phyloP scores from a whole-genome alignment of 257 asterid genomes.

The Gentiana dahurica region DNA sequence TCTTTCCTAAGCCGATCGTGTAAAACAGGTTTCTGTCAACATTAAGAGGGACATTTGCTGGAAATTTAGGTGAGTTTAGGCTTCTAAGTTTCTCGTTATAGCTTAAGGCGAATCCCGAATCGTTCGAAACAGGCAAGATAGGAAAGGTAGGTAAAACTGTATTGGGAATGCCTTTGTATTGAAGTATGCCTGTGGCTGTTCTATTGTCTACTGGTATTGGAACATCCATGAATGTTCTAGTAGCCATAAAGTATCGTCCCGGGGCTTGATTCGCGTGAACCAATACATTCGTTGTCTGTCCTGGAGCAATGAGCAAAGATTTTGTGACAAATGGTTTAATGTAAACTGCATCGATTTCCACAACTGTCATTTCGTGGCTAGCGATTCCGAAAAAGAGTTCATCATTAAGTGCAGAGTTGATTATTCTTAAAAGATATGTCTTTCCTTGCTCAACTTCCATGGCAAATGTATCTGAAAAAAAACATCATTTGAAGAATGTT shows the following conservation, averaged over 20 bases:
- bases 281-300: slow-evolving; percentile 39
- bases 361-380: slow-evolving; percentile 43
- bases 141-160: slow-evolving; percentile 26
- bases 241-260: slow-evolving; percentile 29
- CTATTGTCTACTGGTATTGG: slow-evolving; percentile 40
- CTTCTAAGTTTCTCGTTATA: slow-evolving; percentile 33
- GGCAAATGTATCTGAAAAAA: slow-evolving; percentile 34
- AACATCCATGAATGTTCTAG: slow-evolving; percentile 48
- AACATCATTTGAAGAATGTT: background rate
- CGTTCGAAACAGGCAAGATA: slow-evolving; percentile 29
- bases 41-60: slow-evolving; percentile 44
- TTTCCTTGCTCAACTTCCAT: slow-evolving; percentile 36
- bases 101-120: slow-evolving; percentile 27
- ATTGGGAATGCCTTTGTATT: slow-evolving; percentile 34
- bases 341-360: slow-evolving; percentile 35
- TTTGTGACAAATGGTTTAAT: slow-evolving; percentile 41
- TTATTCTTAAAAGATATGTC: slow-evolving; percentile 24
- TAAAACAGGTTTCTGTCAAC: slow-evolving; percentile 38
- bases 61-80: slow-evolving; percentile 28
- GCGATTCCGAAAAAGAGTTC: slow-evolving; percentile 58
- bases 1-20: slow-evolving; percentile 42
- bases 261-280: slow-evolving; percentile 31
- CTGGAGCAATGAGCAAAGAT: slow-evolving; percentile 34
- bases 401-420: slow-evolving; percentile 38
- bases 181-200: slow-evolving; percentile 45